Evolutionary conservation across 768 basidiomycete species (phyloP), one percentile per base, ranked within the genome.

Genomic region (Tulasnella sp.): DNA sequence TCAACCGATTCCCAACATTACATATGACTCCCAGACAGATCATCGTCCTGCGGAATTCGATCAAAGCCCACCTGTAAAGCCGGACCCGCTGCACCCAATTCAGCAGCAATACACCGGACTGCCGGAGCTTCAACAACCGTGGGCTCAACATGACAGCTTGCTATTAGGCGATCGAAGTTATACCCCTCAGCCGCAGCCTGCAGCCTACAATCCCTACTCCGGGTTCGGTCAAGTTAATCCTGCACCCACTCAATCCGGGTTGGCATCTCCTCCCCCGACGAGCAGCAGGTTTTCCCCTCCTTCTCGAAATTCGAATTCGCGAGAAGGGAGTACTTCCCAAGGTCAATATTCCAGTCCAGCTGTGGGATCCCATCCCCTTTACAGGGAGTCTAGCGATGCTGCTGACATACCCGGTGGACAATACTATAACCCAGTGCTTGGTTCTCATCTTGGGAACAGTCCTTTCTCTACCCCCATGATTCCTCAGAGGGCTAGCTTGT

Each of bases 1-100:
- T 52, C 44, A 53, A 39, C 46, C 53, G 25, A 45, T 34, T 16
- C 41, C 43, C 5, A 53, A 51, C 39, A 29, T 51, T 16, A 29
- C 49, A 5, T 51, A 51, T 25, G 25, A 29, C 27, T 28, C 37
- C 40, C 25, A 19, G 29, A 8, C 39, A 32, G 29, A 16, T 1
- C 47, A 19, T 25, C n/a, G 5, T 24, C 47, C 3, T 24, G 4
- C 27, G 31, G 39, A 28, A 15, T 31, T 27, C 4, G 3, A 25
- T 6, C 39, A 40, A 20, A 25, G 39, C n/a, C n/a, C 6, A 40
- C 39, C 39, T n/a, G 19, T 25, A 1, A 37, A 28, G 19, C 39
- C 49, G 7, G 28, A 51, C 31, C 49, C 49, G n/a, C 37, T 41
- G n/a, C 15, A 22, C 16, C 25, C n/a, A n/a, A n/a, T n/a, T n/a